Conservation (phyloP, 495 filamentous ascomycete genomes). For the Neurospora sp. region DNA sequence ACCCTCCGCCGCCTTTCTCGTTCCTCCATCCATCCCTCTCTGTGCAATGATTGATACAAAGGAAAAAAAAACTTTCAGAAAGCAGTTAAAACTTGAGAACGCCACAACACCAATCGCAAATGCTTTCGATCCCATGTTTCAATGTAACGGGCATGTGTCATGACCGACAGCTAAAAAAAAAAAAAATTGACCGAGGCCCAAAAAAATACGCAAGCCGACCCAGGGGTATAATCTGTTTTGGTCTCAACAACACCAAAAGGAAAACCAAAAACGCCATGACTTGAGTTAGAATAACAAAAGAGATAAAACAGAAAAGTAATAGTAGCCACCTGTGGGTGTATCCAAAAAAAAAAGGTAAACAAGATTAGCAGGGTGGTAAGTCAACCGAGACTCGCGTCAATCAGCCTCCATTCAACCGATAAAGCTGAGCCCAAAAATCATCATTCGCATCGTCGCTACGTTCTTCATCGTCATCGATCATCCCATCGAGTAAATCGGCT, state of each 20-base stretch:
- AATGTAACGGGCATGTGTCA: not conserved
- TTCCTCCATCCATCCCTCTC: not conserved
- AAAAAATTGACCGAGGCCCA: not conserved
- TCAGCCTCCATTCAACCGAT: not conserved
- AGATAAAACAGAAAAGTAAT: not conserved
- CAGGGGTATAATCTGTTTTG: not conserved
- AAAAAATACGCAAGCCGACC: not conserved
- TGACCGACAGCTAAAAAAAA: not conserved
- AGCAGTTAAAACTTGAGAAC: not conserved
- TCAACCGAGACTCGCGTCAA: not conserved
- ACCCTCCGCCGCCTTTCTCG: not conserved
- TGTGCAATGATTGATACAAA: not conserved
- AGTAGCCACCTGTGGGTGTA: not conserved
- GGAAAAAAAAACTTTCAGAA: not conserved
- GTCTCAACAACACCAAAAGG: not conserved
- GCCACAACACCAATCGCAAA: not conserved
- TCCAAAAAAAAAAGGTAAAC: not conserved
- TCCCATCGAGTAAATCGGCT: slow-evolving; percentile 3
- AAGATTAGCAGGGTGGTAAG: not conserved
- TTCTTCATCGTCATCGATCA: not conserved
- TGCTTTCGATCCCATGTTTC: not conserved
- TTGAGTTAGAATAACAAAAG: not conserved
- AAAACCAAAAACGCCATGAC: not conserved
- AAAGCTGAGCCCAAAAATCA: not conserved
- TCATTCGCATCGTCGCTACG: not conserved